phyloP scores from a whole-genome alignment of 306 rosid genomes.

The Prinsepia uniflora region DNA sequence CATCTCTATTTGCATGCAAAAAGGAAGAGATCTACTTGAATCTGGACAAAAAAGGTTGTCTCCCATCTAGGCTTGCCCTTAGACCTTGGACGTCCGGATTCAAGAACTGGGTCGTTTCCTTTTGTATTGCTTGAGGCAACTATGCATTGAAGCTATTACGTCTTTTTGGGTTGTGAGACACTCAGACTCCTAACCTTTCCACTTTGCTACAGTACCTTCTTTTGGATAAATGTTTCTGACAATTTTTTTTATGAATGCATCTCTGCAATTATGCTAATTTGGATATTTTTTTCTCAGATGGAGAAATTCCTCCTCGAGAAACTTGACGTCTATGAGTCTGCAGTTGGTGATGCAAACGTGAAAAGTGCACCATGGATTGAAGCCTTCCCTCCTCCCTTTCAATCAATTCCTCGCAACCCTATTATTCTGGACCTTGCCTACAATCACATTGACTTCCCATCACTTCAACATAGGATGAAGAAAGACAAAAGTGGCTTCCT shows the following conservation, averaged over 20 bases:
- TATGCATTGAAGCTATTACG: background rate
- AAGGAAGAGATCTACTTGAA: background rate
- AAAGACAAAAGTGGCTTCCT: constrained; percentile 54
- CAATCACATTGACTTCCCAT: constrained; percentile 52
- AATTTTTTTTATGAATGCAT: background rate
- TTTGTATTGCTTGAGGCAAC: background rate
- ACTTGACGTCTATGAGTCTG: constrained; percentile 44
- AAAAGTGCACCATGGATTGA: constrained; percentile 40
- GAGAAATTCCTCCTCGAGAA: constrained; percentile 49
- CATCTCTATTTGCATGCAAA: background rate
- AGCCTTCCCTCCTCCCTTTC: constrained; percentile 46
- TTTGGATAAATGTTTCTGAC: background rate
- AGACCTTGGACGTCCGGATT: constrained; percentile 2
- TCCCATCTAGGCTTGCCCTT: background rate
- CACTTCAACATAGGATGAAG: constrained; percentile 52
- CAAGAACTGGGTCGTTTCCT: constrained; percentile 1
- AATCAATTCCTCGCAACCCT: constrained; percentile 50
- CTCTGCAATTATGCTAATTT: background rate
- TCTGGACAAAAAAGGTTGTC: background rate
- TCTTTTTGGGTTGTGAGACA: constrained; percentile 8
- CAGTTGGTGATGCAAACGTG: constrained; percentile 37
- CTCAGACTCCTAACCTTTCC: background rate
- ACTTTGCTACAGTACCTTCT: background rate
- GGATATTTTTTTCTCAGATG: background rate
- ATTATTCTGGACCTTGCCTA: constrained; percentile 51